phyloP scores from a whole-genome alignment of 176 grass and related monocot species.

The Coix lacrymajobi region DNA sequence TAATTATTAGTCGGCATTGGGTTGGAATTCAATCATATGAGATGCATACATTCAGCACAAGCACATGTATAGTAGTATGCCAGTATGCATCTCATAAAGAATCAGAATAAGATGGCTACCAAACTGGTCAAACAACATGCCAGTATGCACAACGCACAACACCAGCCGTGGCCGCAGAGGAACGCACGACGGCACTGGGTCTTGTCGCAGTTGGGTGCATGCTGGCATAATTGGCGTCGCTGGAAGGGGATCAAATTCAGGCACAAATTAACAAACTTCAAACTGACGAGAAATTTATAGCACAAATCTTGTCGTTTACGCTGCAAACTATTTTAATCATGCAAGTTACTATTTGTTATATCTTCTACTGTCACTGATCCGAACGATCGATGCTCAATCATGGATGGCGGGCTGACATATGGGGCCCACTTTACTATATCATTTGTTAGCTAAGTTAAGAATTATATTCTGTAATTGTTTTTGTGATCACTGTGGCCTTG shows the following conservation, averaged over 20 bases:
- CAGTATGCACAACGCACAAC: too few relatives aligned
- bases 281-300: background rate
- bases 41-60: too few relatives aligned
- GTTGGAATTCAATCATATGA: background rate
- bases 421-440: background rate
- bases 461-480: background rate
- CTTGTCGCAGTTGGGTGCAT: background rate
- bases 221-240: background rate
- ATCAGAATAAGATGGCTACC: too few relatives aligned
- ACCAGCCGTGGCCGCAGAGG: background rate
- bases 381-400: background rate
- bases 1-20: background rate
- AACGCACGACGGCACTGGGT: background rate
- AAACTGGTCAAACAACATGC: too few relatives aligned
- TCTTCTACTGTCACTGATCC: background rate
- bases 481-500: background rate
- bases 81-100: too few relatives aligned
- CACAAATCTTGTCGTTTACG: background rate
- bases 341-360: background rate
- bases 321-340: background rate
- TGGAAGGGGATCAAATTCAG: constrained; percentile 5
- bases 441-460: background rate
- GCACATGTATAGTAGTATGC: too few relatives aligned
- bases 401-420: background rate
- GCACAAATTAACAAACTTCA: background rate